Evolutionary conservation across 2,329 filamentous ascomycete species (phyloP), one percentile per base, ranked within the genome.

Genomic region (Pseudogymnoascus sp.): DNA sequence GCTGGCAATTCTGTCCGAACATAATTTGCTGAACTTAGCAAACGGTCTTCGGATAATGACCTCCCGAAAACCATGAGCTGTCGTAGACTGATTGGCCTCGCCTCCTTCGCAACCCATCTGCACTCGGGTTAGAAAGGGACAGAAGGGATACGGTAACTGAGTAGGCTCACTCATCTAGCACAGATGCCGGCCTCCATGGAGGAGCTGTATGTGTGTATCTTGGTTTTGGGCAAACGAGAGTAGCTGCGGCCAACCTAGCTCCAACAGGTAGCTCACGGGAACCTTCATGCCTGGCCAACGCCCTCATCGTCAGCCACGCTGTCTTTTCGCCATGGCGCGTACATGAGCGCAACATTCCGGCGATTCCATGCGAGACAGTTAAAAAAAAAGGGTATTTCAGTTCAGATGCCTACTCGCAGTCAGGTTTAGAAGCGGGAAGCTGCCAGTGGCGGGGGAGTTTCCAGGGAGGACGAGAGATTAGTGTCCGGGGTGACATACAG

Each of bases 1-100:
- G 89, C 94, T 5, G 92, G 92, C 58, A 99, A 82, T 76, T 99
- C 94, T 4, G 91, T 91, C 61, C 94, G 88, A 58, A 97, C 92
- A 77, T 99, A 99, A 75, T 99, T 99, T 63, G 94, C 94, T 41
- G 92, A 96, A 75, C 89, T 92, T 66, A 99, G 83, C 63, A 99
- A 80, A 61, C 95, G 86, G 58, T 85, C 81, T 74, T 97, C 92
- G 55, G 92, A 96, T 71, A 99, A 76, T 19, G 92, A 95, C 55
- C 94, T 87, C 28, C 94, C 94, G 74, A 97, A 99, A 69, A 97
- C 95, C 76, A 95, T 97, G 68, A 99, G 82, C 75, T 97, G 94
- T 61, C 94, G 88, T 68, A 99, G 77, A 75, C 90, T 96, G 71
- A 99, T 96, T n/a, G 94, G 94, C 58, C 91, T 83, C 56, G 92